Evolutionary conservation across 495 filamentous ascomycete genomes (phyloP), one percentile per base, ranked within the genome.

Genomic region (Trichocladium uniseriatum): DNA sequence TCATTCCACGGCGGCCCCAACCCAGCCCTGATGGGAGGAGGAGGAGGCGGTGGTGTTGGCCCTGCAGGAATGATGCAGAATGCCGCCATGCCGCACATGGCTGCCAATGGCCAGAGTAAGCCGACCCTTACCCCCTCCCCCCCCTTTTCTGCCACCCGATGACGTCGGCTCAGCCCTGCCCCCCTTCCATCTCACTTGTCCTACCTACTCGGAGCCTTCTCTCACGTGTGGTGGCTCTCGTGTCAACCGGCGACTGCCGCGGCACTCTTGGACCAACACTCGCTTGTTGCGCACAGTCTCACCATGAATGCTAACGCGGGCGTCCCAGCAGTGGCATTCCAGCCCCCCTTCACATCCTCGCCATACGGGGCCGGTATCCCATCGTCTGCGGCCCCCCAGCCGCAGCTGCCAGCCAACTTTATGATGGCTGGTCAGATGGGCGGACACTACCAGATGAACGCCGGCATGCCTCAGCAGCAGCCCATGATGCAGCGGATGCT

Each of bases 11-110:
- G 59, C 40, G 64, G 56, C 45, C 62, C 65, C 35, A 74, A 72
- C 52, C 62, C 62, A 24, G 57, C 59, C 54, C 68, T 74, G 68
- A 76, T 74, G 70, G 60, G 67, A 49, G 69, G n/a, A n/a, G n/a
- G n/a, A n/a, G n/a, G n/a, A n/a, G n/a, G n/a, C n/a, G n/a, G n/a
- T n/a, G n/a, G 52, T 57, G 66, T 65, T 45, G 66, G 65, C 45
- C 65, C 69, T 65, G 69, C 71, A 66, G 71, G 68, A 63, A 73
- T 76, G 70, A 74, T 74, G 72, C 72, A 71, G 67, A 73, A 70
- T 58, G 46, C 70, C 62, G 68, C 60, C 59, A 72, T 74, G 71
- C 70, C 61, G 51, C 71, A 73, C 67, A 72, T 72, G 70, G 67
- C 62, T 56, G 61, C 68, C 48, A 74, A 73, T 70, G 67, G 69